Base-by-base conservation (phyloP, 2,329 filamentous ascomycete species). In the Xylaria sp. region DNA sequence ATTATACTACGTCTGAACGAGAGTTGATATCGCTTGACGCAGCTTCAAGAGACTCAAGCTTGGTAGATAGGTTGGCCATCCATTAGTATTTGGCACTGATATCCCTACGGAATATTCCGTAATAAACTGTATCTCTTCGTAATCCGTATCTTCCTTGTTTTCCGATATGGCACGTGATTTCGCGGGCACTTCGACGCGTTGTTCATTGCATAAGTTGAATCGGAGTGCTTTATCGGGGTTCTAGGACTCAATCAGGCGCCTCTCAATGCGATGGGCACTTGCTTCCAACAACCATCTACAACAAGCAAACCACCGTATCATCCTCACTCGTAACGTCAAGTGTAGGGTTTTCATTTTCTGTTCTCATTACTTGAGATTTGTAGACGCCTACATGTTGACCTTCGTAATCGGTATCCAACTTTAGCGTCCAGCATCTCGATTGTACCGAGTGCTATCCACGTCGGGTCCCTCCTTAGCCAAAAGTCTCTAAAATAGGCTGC, bases 121-220 rank as follows among this genome's bases (percentile, higher is more conserved):
- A 30, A 6, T 30, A 42, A 13, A 42, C 37, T 42, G 9, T 13
- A 42, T 10, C 11, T 42, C 8, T 13, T 42, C 9, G 8, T 10
- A 9, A 13, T 7, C 11, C 37, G 8, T 42, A 42, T 10, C 9
- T 42, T 9, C 37, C 3, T 42, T 13, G 11, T 2, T 46, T 46
- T 46, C 47, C 30, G 13, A 52, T 2, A 6, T 52, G 9, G 46
- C 63, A 65, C 63, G 63, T 65, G 63, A 65, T 52, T 59, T 62
- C 63, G 63, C 63, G 63, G 63, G 63, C 55, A 35, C 30, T 42
- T 52, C 10, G 44, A 62, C 62, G 62, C 62, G 62, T 64, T 57
- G 54, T 57, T 54, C 47, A 49, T 23, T 30, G 9, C 16, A 19
- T 19, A 49, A 19, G 18, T 48, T 19, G 9, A 19, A 19, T 18